These are phyloP conservation scores for Lactarius psammicola DNA, from an alignment of 768 basidiomycete genomes.

Conservation along the genomic window DNA sequence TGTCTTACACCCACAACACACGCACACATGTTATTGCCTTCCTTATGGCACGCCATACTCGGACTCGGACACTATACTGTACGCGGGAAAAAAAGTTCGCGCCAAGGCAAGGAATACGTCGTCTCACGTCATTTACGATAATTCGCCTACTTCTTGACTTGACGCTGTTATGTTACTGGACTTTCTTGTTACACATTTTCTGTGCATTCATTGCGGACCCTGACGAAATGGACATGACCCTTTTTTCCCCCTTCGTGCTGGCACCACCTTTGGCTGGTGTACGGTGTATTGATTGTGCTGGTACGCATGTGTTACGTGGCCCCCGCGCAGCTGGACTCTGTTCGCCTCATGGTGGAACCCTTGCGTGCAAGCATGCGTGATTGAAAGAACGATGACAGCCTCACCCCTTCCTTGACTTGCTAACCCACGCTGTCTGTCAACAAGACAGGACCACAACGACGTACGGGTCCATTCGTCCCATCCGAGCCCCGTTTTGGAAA, in stretches of 20 bases:
- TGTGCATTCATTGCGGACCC: not conserved
- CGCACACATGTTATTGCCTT: not conserved
- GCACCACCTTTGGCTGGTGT: not conserved
- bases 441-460: not conserved
- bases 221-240: not conserved
- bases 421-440: not conserved
- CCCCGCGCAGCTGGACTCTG: not conserved
- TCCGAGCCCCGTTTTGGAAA: not conserved
- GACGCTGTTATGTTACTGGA: not conserved
- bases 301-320: not conserved
- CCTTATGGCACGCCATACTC: not conserved
- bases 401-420: not conserved
- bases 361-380: not conserved
- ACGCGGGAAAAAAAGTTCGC: not conserved
- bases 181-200: not conserved
- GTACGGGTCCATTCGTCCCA: not conserved
- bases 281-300: too few species aligned
- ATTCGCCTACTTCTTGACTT: not conserved
- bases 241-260: not conserved
- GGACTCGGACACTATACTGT: not conserved
- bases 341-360: not conserved
- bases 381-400: not conserved
- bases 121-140: not conserved
- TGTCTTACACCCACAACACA: not conserved
- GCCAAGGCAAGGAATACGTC: not conserved